These are phyloP conservation scores for Neoboletus brunneissimus DNA, from an alignment of 768 basidiomycete genomes.

Conservation along the genomic window DNA sequence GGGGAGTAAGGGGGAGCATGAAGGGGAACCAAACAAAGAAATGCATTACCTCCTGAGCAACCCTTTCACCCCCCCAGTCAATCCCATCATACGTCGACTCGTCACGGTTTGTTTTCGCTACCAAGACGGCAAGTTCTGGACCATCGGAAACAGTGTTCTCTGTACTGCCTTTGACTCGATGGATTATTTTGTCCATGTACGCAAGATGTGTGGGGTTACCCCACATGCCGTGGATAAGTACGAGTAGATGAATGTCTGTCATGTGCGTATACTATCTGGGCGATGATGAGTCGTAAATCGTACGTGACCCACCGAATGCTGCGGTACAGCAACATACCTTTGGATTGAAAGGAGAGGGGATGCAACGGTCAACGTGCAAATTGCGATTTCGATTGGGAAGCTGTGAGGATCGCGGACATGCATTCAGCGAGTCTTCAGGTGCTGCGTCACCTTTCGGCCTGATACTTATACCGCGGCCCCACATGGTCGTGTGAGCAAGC, in stretches of 20 bases:
- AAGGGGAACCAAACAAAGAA: neutral
- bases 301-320: neutral
- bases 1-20: constrained; percentile 3
- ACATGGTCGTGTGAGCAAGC: neutral
- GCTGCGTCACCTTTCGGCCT: constrained; percentile 1
- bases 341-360: neutral
- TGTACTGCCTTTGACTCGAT: constrained; percentile 37
- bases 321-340: constrained; percentile 2
- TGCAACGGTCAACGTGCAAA: constrained; percentile 5
- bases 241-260: constrained; percentile 39
- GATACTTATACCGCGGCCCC: neutral
- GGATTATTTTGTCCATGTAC: constrained; percentile 52
- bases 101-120: constrained; percentile 62
- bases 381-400: neutral
- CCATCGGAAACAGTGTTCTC: constrained; percentile 31
- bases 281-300: neutral
- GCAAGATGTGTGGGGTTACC: constrained; percentile 66
- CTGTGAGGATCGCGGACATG: constrained; percentile 1
- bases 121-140: constrained; percentile 56
- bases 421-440: neutral
- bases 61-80: constrained; percentile 80
- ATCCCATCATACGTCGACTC: constrained; percentile 79
- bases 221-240: constrained; percentile 72
- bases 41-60: constrained; percentile 66
- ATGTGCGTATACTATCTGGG: constrained; percentile 18